These are phyloP conservation scores for Beauveria caledonica DNA, from an alignment of 2,329 filamentous ascomycete species.

Conservation along the genomic window DNA sequence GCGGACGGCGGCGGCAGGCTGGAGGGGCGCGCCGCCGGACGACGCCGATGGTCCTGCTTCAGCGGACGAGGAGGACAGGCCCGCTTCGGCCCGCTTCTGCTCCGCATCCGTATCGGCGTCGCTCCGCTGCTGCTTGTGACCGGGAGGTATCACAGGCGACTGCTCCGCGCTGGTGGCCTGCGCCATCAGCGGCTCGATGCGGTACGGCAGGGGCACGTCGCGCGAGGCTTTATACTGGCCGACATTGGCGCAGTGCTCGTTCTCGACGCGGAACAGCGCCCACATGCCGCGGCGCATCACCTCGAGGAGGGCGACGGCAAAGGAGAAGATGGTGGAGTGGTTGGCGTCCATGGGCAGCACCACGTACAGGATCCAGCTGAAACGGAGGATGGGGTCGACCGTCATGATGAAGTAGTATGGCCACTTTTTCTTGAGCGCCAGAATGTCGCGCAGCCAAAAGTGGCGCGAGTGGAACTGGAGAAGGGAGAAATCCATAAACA, in stretches of 20 bases:
- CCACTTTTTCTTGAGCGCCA: constrained; percentile 72
- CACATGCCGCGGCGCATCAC: constrained; percentile 81
- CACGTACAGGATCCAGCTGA: constrained; percentile 90
- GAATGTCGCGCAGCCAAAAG: constrained; percentile 63
- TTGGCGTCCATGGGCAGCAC: constrained; percentile 73
- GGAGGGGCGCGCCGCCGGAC: neutral
- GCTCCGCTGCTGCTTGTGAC: constrained; percentile 14
- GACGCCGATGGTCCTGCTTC: neutral
- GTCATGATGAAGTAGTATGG: constrained; percentile 82
- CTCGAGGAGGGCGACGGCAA: constrained; percentile 70
- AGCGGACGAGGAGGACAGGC: neutral
- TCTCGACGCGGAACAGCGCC: constrained; percentile 90
- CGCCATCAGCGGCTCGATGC: constrained; percentile 39
- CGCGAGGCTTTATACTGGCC: constrained; percentile 80
- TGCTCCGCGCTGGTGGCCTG: constrained; percentile 32
- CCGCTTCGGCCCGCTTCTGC: neutral
- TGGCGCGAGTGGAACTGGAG: constrained; percentile 65
- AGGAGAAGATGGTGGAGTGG: constrained; percentile 75
- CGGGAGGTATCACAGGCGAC: constrained; percentile 12
- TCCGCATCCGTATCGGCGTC: neutral
- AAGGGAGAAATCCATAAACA: constrained; percentile 95
- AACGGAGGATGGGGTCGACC: constrained; percentile 76
- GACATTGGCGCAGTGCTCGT: constrained; percentile 93
- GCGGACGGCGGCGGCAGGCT: neutral
- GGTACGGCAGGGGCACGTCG: constrained; percentile 80